These are phyloP conservation scores for Cyclotella sp. DNA, from an alignment of 108 stramenopile genomes.

Conservation along the genomic window DNA sequence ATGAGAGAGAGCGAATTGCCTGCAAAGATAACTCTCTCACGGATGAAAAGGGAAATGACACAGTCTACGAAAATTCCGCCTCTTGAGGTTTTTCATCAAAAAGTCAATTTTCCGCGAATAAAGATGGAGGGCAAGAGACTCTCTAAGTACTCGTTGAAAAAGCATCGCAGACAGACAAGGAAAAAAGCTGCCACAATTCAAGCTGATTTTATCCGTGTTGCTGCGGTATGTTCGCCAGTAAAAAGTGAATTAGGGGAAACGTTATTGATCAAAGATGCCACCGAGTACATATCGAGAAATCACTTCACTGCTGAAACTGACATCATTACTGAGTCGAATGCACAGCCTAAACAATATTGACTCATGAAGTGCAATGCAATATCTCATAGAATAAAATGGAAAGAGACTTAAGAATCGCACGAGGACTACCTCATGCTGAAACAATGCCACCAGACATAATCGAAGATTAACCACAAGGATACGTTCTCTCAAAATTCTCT, in stretches of 20 bases:
- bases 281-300: background rate
- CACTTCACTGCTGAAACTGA: too few species aligned
- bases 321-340: background rate
- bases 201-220: background rate
- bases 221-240: background rate
- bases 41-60: too few species aligned
- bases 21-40: too few species aligned
- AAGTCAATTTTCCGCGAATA: too few species aligned
- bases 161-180: background rate
- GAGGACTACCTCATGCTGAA: background rate
- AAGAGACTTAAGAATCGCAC: background rate
- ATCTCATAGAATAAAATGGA: background rate
- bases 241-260: background rate
- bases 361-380: background rate
- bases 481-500: conserved; percentile 52
- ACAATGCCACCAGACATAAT: background rate
- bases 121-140: too few species aligned
- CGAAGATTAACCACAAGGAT: conserved; percentile 23
- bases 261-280: conserved; percentile 1
- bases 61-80: too few species aligned
- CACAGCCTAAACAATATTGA: background rate
- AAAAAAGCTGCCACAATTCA: background rate
- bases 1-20: too few species aligned
- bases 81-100: too few species aligned
- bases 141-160: background rate